Conservation (phyloP, 805 yeast species). For the Ogataea trehalophila region DNA sequence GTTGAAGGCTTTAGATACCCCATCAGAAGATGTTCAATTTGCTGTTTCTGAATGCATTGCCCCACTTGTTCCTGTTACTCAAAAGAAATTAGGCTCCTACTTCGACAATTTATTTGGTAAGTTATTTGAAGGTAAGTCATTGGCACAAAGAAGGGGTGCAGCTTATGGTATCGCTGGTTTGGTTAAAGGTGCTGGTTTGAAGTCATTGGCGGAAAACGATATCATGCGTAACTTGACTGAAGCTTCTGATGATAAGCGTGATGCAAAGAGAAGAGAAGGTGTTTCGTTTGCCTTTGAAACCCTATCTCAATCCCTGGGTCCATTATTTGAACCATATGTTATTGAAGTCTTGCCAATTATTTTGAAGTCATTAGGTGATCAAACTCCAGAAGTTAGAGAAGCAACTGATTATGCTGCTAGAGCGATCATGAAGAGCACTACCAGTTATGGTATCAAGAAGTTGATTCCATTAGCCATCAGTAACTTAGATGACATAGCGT, state of each 20-base stretch:
- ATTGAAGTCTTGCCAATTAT: slow-evolving; percentile 81
- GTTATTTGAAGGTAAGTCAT: slow-evolving; percentile 46
- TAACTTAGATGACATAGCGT: slow-evolving; percentile 80
- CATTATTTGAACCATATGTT: slow-evolving; percentile 89
- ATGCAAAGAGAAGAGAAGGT: slow-evolving; percentile 72
- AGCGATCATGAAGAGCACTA: slow-evolving; percentile 83
- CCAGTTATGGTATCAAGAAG: slow-evolving; percentile 86
- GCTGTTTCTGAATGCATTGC: slow-evolving; percentile 85
- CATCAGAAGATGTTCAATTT: slow-evolving; percentile 84
- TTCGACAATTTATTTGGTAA: slow-evolving; percentile 55
- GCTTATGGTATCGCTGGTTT: slow-evolving; percentile 96
- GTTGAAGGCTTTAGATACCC: slow-evolving; percentile 71
- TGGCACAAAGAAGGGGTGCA: slow-evolving; percentile 77
- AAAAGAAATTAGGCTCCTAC: slow-evolving; percentile 44
- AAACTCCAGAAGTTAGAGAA: slow-evolving; percentile 76
- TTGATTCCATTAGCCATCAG: slow-evolving; percentile 87
- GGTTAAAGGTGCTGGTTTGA: slow-evolving; percentile 84
- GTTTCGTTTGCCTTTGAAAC: slow-evolving; percentile 85
- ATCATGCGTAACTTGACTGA: slow-evolving; percentile 69
- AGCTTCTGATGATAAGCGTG: slow-evolving; percentile 85
- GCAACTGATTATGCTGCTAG: slow-evolving; percentile 87
- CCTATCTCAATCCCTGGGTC: slow-evolving; percentile 69
- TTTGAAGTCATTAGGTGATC: slow-evolving; percentile 79
- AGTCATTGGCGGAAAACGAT: slow-evolving; percentile 69
- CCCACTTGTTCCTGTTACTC: slow-evolving; percentile 65